A percentile compares a stretch with the other conserved stretches of the same genome.
Conservation (phyloP, 106 monocot species). For the Platanthera zijinensis region DNA sequence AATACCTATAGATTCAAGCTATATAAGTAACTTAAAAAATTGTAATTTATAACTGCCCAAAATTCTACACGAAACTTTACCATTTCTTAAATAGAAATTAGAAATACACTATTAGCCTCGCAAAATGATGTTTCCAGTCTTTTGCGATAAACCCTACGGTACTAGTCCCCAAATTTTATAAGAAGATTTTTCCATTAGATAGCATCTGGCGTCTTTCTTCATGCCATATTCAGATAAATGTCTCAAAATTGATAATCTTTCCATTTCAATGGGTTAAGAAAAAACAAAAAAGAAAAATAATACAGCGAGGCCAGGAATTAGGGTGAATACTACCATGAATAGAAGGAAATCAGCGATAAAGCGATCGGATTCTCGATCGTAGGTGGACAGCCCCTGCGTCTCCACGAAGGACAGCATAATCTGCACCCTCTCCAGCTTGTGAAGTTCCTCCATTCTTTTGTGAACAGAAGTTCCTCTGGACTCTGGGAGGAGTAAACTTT, state of each 20-base stretch:
- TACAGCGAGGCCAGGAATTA: background rate
- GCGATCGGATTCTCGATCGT: constrained; percentile 42
- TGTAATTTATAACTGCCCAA: background rate
- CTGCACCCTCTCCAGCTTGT: constrained; percentile 61
- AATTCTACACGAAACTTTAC: background rate
- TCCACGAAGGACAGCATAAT: constrained; percentile 49
- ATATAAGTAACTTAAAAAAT: no score
- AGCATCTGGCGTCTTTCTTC: background rate
- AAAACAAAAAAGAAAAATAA: background rate
- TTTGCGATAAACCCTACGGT: background rate
- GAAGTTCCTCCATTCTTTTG: constrained; percentile 48
- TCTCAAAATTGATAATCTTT: background rate
- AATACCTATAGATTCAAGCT: no score
- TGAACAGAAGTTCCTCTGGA: background rate
- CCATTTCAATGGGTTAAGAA: background rate
- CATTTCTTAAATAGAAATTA: background rate
- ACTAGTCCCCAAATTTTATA: background rate
- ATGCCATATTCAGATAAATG: background rate
- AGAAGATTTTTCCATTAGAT: background rate
- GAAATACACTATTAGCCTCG: background rate
- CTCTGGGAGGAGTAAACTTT: no score
- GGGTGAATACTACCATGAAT: constrained; percentile 44
- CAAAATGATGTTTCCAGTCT: background rate
- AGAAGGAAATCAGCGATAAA: constrained; percentile 73
- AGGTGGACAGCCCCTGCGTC: constrained; percentile 34